phyloP scores from a whole-genome alignment of 495 filamentous ascomycete genomes.

The Podospora didyma region DNA sequence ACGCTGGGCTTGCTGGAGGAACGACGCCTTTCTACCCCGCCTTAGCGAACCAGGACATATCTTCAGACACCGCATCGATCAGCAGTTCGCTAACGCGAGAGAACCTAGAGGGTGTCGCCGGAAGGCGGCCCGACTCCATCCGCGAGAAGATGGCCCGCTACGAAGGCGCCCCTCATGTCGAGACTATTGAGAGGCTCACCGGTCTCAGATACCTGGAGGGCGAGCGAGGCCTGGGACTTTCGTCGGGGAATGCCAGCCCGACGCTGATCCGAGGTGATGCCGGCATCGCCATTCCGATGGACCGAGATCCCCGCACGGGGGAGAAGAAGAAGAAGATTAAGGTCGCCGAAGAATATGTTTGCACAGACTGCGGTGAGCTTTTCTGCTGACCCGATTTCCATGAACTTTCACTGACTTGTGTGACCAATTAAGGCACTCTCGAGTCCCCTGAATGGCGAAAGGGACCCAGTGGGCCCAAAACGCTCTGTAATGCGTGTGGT shows the following conservation, averaged over 20 bases:
- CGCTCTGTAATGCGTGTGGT: conserved; percentile 95
- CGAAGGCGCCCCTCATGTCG: conserved; percentile 70
- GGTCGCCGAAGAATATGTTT: conserved; percentile 89
- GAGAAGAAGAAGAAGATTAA: conserved; percentile 90
- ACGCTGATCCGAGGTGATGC: conserved; percentile 80
- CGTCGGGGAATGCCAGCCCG: conserved; percentile 75
- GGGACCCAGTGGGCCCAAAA: conserved; percentile 90
- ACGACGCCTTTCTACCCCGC: conserved; percentile 14
- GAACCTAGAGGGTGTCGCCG: conserved; percentile 72
- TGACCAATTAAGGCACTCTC: conserved; percentile 55
- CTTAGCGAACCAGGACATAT: conserved; percentile 17
- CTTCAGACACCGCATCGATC: conserved; percentile 58
- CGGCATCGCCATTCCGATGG: conserved; percentile 76
- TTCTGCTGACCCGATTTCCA: background rate
- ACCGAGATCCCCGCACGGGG: conserved; percentile 61
- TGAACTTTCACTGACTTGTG: background rate
- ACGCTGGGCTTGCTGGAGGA: conserved; percentile 16
- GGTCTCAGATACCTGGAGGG: conserved; percentile 85
- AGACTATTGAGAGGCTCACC: conserved; percentile 91
- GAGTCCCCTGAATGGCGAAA: conserved; percentile 98
- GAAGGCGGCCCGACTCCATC: conserved; percentile 66
- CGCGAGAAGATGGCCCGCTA: conserved; percentile 72
- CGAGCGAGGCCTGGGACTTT: conserved; percentile 83
- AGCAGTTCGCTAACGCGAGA: conserved; percentile 68
- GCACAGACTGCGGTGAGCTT: conserved; percentile 78